phyloP scores from a whole-genome alignment of 768 basidiomycete genomes.

The Agaricus sinodeliciosus region DNA sequence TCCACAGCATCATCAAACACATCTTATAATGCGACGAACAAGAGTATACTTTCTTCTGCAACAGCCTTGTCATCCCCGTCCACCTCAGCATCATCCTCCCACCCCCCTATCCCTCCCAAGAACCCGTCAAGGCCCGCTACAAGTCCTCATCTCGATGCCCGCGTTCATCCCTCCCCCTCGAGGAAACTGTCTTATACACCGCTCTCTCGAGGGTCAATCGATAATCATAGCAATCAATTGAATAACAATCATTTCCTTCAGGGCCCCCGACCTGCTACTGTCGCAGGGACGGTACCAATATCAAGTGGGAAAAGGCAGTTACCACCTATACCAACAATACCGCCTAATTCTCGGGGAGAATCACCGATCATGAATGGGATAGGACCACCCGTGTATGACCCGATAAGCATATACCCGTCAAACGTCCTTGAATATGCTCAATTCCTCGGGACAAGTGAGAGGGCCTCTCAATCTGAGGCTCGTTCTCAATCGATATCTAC shows the following conservation, averaged over 20 bases:
- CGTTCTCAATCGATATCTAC: constrained; percentile 7
- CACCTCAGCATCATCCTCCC: constrained; percentile 17
- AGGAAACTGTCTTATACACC: constrained; percentile 21
- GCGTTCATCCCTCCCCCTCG: constrained; percentile 16
- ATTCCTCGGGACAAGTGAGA: not conserved
- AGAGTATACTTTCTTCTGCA: not conserved
- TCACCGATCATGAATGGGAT: constrained; percentile 6
- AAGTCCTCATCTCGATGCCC: constrained; percentile 14
- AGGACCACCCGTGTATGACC: constrained; percentile 7
- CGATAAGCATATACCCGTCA: constrained; percentile 4
- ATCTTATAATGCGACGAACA: constrained; percentile 5
- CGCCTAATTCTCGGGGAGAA: not conserved
- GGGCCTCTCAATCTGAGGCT: constrained; percentile 6
- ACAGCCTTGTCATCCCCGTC: constrained; percentile 20
- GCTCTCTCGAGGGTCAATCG: constrained; percentile 11
- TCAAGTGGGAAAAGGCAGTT: constrained; percentile 5
- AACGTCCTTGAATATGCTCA: not conserved
- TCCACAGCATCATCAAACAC: constrained; percentile 10
- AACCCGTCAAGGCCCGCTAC: constrained; percentile 19
- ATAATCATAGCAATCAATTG: constrained; percentile 10
- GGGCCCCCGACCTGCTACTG: constrained; percentile 4
- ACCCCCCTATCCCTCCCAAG: constrained; percentile 14
- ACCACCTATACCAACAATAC: constrained; percentile 13
- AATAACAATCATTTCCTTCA: not conserved
- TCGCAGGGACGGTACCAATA: not conserved